A percentile compares a stretch with the other conserved stretches of the same genome.
Conservation (phyloP, 768 basidiomycete species). For the Amanita pseudoporphyria region DNA sequence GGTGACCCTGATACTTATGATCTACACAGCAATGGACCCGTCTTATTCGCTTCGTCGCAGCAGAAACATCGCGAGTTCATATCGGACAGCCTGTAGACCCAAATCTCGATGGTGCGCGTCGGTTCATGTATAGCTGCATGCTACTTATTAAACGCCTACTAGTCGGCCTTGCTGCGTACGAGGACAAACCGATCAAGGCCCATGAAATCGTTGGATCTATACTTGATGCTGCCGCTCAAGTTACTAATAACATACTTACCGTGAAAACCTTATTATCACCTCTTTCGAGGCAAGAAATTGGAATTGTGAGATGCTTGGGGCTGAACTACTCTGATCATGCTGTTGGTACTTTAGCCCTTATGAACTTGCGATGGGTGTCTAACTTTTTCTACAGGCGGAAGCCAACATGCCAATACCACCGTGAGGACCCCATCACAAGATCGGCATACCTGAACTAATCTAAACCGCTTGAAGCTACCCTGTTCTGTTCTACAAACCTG, state of each 20-base stretch:
- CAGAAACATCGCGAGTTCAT: slow-evolving; percentile 64
- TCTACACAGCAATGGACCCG: slow-evolving; percentile 59
- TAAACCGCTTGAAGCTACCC: slow-evolving; percentile 38
- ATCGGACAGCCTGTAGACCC: slow-evolving; percentile 70
- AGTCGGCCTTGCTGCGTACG: slow-evolving; percentile 54
- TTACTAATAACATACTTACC: slow-evolving; percentile 55
- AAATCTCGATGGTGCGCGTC: slow-evolving; percentile 45
- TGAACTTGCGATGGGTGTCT: too few species aligned
- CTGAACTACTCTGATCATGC: slow-evolving; percentile 85
- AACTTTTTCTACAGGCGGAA: slow-evolving; percentile 41
- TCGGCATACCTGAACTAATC: not conserved
- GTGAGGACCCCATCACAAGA: slow-evolving; percentile 28
- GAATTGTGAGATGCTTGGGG: slow-evolving; percentile 66
- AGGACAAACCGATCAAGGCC: slow-evolving; percentile 49
- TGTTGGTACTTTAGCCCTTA: too few species aligned
- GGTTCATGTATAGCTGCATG: not conserved
- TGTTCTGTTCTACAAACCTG: slow-evolving; percentile 73
- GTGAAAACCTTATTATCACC: slow-evolving; percentile 65
- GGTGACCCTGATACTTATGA: not conserved
- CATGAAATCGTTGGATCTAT: slow-evolving; percentile 66
- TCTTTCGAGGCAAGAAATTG: slow-evolving; percentile 55
- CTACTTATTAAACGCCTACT: not conserved
- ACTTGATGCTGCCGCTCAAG: slow-evolving; percentile 54
- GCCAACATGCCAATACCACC: slow-evolving; percentile 52
- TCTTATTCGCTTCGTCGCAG: slow-evolving; percentile 73